A percentile compares a stretch with the other conserved stretches of the same genome.
phyloP scores from a whole-genome alignment of 2,329 filamentous ascomycete species.

The Aspergillus ruber region DNA sequence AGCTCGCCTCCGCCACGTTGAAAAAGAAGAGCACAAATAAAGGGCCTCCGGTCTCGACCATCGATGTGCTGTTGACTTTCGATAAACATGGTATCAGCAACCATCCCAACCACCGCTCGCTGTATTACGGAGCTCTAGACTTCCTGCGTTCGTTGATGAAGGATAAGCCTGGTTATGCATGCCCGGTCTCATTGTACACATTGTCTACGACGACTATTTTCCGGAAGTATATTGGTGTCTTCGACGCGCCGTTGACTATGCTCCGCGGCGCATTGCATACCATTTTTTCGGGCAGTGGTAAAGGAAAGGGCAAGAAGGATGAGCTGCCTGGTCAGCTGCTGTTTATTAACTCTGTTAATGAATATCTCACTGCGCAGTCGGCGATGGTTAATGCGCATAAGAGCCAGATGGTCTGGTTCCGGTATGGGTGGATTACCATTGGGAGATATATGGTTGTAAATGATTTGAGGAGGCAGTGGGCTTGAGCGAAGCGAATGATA shows the following conservation, averaged over 20 bases:
- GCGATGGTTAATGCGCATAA: constrained; percentile 87
- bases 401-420: constrained; percentile 98
- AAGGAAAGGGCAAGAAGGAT: constrained; percentile 22
- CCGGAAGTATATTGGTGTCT: constrained; percentile 73
- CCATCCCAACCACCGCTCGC: constrained; percentile 88
- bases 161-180: constrained; percentile 56
- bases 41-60: constrained; percentile 47
- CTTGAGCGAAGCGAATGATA: constrained; percentile 14
- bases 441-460: constrained; percentile 96
- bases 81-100: constrained; percentile 74
- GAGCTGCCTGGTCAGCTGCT: constrained; percentile 57
- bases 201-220: constrained; percentile 64
- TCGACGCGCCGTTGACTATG: constrained; percentile 71
- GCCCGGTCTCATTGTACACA: constrained; percentile 79
- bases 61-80: constrained; percentile 86
- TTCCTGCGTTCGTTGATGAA: constrained; percentile 65
- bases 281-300: constrained; percentile 10
- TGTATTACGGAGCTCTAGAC: constrained; percentile 71
- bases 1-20: constrained; percentile 37
- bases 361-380: constrained; percentile 62
- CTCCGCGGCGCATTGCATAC: constrained; percentile 43
- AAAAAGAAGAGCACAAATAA: constrained; percentile 15
- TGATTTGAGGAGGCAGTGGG: constrained; percentile 62
- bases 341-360: constrained; percentile 61
- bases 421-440: constrained; percentile 87